phyloP scores from a whole-genome alignment of 2,329 filamentous ascomycete genomes.

The Alternaria sp. region DNA sequence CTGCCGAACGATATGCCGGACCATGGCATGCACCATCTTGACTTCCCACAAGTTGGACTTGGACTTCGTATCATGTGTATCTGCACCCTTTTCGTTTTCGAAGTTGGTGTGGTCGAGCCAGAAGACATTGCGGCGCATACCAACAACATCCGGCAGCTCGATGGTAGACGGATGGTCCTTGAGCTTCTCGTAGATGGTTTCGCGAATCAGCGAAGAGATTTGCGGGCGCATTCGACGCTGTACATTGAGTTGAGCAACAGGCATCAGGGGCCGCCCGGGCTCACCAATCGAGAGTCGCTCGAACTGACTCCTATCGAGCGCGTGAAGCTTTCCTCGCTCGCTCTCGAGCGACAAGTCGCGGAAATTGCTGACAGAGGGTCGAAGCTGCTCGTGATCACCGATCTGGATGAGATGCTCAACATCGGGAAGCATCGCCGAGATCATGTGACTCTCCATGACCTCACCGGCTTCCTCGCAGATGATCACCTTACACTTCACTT shows the following conservation, averaged over 20 bases:
- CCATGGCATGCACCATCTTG: conserved; percentile 66
- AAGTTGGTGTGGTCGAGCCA: conserved; percentile 66
- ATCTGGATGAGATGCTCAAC: conserved; percentile 69
- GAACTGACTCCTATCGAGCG: conserved; percentile 66
- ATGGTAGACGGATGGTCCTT: conserved; percentile 55
- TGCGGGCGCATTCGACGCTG: conserved; percentile 71
- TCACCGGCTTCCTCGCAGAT: conserved; percentile 74
- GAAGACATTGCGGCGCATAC: conserved; percentile 62
- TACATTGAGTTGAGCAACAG: conserved; percentile 54
- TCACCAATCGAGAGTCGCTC: conserved; percentile 59
- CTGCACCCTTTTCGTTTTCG: conserved; percentile 45
- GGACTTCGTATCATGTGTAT: conserved; percentile 48
- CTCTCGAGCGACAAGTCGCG: conserved; percentile 59
- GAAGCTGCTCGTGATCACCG: conserved; percentile 68
- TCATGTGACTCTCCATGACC: conserved; percentile 67
- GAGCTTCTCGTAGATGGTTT: conserved; percentile 64
- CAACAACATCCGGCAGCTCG: conserved; percentile 57
- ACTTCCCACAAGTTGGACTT: conserved; percentile 66
- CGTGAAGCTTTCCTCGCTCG: conserved; percentile 55
- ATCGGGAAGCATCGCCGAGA: conserved; percentile 65
- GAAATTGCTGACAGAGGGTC: conserved; percentile 64
- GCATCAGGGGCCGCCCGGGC: conserved; percentile 27
- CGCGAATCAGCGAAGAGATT: conserved; percentile 65
- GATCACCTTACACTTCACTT: conserved; percentile 62
- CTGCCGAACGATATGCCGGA: conserved; percentile 70